Conservation (phyloP, 768 basidiomycete species). For the Favolaschia claudopus region DNA sequence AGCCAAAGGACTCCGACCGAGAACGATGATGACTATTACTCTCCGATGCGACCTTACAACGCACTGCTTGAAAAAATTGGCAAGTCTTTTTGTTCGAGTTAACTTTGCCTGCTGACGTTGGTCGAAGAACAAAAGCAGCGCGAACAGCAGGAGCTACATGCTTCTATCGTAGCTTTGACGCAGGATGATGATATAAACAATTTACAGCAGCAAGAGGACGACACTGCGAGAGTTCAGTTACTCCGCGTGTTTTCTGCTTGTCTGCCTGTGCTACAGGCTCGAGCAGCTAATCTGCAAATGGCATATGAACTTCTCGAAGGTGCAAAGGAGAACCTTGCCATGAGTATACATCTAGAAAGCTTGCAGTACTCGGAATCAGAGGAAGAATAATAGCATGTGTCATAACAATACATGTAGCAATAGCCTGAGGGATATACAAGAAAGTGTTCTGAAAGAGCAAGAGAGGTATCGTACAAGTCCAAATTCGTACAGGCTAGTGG, state of each 20-base stretch:
- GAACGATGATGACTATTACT: constrained; percentile 41
- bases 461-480: neutral
- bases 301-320: constrained; percentile 58
- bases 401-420: neutral
- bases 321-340: constrained; percentile 57
- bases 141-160: constrained; percentile 33
- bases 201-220: neutral
- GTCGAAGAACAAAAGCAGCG: constrained; percentile 28
- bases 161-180: constrained; percentile 35
- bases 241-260: constrained; percentile 52
- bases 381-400: constrained; percentile 7
- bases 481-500: neutral
- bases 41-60: constrained; percentile 49
- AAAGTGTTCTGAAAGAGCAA: neutral
- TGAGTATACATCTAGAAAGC: constrained; percentile 56
- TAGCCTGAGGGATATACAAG: neutral
- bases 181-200: neutral
- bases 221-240: constrained; percentile 48
- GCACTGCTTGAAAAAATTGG: constrained; percentile 53
- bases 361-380: constrained; percentile 28
- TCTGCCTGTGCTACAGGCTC: constrained; percentile 55
- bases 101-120: neutral
- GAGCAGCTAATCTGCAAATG: constrained; percentile 54
- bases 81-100: constrained; percentile 25
- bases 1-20: constrained; percentile 34